Evolutionary conservation across 805 yeast genomes (phyloP).

Genomic region (Candida khao-thaluensis): DNA sequence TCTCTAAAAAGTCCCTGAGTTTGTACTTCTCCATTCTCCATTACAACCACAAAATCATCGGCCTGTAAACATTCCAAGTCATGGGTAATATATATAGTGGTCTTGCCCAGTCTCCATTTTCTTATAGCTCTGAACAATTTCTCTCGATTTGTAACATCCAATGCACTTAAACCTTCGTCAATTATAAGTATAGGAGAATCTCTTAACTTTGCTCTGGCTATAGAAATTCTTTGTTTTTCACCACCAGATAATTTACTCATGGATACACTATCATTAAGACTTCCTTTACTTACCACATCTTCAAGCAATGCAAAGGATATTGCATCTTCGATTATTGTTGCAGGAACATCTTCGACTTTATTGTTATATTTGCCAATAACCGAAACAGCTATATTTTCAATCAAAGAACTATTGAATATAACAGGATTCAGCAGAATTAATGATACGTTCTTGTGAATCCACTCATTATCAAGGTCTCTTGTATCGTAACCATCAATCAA

Average conservation of each 20-base stretch:
- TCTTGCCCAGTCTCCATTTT: conserved; percentile 60
- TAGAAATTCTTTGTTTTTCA: conserved; percentile 76
- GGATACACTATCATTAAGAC: conserved; percentile 57
- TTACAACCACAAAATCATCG: conserved; percentile 56
- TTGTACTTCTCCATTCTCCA: conserved; percentile 57
- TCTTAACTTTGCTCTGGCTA: conserved; percentile 78
- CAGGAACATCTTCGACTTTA: conserved; percentile 19
- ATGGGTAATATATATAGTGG: conserved; percentile 84
- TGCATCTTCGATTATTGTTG: conserved; percentile 38
- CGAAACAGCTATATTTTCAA: conserved; percentile 63
- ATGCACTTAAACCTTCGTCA: conserved; percentile 85
- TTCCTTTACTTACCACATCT: conserved; percentile 36
- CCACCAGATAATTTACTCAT: conserved; percentile 74
- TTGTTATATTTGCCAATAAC: conserved; percentile 21
- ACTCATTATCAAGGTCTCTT: conserved; percentile 38
- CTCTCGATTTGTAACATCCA: conserved; percentile 55
- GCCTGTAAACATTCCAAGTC: conserved; percentile 56
- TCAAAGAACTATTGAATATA: conserved; percentile 62
- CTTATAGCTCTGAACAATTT: conserved; percentile 51
- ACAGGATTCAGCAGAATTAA: conserved; percentile 71
- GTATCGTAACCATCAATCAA: conserved; percentile 54
- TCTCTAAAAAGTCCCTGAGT: conserved; percentile 15
- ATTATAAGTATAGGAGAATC: conserved; percentile 74
- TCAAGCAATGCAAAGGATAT: conserved; percentile 51
- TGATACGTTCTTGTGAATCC: conserved; percentile 64